phyloP scores from a whole-genome alignment of 805 yeast genomes.

The Sugiyamaella chiloensis region DNA sequence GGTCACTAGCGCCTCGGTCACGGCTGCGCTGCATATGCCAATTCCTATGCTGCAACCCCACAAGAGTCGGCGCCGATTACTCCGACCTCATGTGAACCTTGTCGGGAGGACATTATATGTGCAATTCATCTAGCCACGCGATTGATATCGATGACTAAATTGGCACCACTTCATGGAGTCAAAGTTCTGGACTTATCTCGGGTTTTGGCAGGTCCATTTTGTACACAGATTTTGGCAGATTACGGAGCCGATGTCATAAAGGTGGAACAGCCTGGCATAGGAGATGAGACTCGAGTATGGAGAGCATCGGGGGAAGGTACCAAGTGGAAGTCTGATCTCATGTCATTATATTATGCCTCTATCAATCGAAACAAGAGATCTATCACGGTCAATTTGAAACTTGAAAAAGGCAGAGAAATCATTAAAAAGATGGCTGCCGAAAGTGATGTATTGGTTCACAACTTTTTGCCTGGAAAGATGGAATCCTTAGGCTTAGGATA shows the following conservation, averaged over 20 bases:
- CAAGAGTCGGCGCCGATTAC: too few relatives aligned
- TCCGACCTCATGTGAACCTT: too few relatives aligned
- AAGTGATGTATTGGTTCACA: constrained; percentile 39
- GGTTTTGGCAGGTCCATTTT: constrained; percentile 43
- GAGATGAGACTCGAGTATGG: constrained; percentile 42
- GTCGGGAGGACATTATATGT: too few relatives aligned
- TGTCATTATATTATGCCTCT: constrained; percentile 37
- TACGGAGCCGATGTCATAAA: constrained; percentile 41
- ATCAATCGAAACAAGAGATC: constrained; percentile 38
- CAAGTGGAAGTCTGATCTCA: constrained; percentile 18
- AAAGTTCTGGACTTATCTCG: constrained; percentile 37
- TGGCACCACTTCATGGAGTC: constrained; percentile 34
- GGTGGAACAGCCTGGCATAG: constrained; percentile 39
- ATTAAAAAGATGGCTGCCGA: constrained; percentile 27
- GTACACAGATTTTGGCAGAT: constrained; percentile 39
- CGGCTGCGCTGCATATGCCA: too few relatives aligned
- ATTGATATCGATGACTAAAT: background rate
- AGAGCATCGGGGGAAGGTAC: constrained; percentile 35
- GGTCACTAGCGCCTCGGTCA: too few relatives aligned
- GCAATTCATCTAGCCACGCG: too few relatives aligned
- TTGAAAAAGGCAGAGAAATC: constrained; percentile 31
- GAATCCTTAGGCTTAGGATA: constrained; percentile 36
- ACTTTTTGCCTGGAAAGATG: constrained; percentile 37
- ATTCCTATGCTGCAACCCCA: too few relatives aligned
- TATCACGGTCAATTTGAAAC: constrained; percentile 35